Percentiles rank a stretch among this genome's conserved stretches.
phyloP scores from a whole-genome alignment of 2,329 filamentous ascomycete genomes.

The Podosphaera xanthii region DNA sequence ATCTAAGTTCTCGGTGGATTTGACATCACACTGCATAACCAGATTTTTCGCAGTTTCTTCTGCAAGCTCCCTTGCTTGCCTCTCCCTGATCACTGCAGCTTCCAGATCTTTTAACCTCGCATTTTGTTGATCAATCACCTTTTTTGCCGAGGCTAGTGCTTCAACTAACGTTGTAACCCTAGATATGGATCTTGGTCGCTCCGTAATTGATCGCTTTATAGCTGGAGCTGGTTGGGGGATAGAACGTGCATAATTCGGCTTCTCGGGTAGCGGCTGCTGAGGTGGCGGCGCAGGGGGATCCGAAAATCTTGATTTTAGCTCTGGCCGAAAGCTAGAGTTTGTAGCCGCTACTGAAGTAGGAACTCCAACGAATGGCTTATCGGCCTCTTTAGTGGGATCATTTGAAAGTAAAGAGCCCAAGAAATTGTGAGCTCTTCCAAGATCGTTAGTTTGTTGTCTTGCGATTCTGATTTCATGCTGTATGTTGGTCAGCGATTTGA shows the following conservation, averaged over 20 bases:
- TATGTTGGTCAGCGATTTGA: conserved; percentile 9
- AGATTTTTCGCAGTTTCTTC: conserved; percentile 60
- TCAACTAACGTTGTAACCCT: conserved; percentile 73
- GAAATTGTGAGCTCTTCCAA: conserved; percentile 63
- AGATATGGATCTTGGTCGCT: conserved; percentile 37
- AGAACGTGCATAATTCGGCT: conserved; percentile 45
- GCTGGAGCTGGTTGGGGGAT: conserved; percentile 29
- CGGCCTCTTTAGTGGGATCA: conserved; percentile 37
- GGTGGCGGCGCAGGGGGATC: conserved; percentile 85
- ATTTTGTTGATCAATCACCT: conserved; percentile 67
- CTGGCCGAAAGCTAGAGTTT: conserved; percentile 32
- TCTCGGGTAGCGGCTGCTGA: conserved; percentile 80
- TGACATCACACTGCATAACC: conserved; percentile 28
- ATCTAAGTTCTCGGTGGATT: conserved; percentile 19
- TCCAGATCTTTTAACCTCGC: conserved; percentile 64
- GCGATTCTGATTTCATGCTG: conserved; percentile 81
- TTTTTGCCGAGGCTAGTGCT: conserved; percentile 60
- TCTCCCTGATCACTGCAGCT: conserved; percentile 52
- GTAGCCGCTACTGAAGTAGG: conserved; percentile 22
- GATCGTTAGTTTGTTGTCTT: conserved; percentile 66
- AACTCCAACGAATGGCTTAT: conserved; percentile 27
- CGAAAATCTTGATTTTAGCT: conserved; percentile 66
- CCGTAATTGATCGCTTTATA: conserved; percentile 53
- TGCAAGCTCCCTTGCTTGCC: conserved; percentile 58
- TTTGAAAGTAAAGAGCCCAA: conserved; percentile 54